A percentile compares a stretch with the other conserved stretches of the same genome.
Conservation (phyloP, 345 rosid species). For the Chamaenerion angustifolium region DNA sequence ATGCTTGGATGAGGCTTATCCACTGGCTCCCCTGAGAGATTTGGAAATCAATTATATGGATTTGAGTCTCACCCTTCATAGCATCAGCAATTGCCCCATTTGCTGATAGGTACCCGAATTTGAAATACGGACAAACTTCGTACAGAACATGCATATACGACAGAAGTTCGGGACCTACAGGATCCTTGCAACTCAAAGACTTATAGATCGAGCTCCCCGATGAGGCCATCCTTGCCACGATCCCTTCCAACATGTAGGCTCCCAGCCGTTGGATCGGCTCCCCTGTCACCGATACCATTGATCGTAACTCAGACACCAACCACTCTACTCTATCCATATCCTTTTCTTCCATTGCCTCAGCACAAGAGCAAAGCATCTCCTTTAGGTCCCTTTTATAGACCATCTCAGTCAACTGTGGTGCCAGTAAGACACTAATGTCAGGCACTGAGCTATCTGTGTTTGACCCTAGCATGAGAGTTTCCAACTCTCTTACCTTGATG, state of each 20-base stretch:
- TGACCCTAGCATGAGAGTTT: conserved; percentile 64
- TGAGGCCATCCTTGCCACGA: conserved; percentile 60
- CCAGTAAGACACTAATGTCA: conserved; percentile 7
- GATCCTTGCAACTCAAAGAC: conserved; percentile 79
- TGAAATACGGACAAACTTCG: conserved; percentile 90
- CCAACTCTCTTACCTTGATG: conserved; percentile 60
- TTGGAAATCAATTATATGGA: conserved; percentile 86
- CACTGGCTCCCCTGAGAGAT: conserved; percentile 80
- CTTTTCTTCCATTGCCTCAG: conserved; percentile 48
- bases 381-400: conserved; percentile 54
- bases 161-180: conserved; percentile 56
- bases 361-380: conserved; percentile 65
- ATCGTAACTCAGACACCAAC: conserved; percentile 49
- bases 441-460: conserved; percentile 25
- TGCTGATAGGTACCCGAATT: conserved; percentile 86
- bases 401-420: conserved; percentile 31
- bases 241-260: conserved; percentile 89
- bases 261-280: conserved; percentile 79
- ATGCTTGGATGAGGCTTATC: conserved; percentile 86
- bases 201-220: conserved; percentile 81
- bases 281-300: conserved; percentile 84
- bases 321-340: conserved; percentile 39
- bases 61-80: conserved; percentile 48
- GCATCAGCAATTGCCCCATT: conserved; percentile 97
- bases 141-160: conserved; percentile 82